These are phyloP conservation scores for Papilionanthe hybrid DNA, from an alignment of 116 monocot species.

Conservation along the genomic window DNA sequence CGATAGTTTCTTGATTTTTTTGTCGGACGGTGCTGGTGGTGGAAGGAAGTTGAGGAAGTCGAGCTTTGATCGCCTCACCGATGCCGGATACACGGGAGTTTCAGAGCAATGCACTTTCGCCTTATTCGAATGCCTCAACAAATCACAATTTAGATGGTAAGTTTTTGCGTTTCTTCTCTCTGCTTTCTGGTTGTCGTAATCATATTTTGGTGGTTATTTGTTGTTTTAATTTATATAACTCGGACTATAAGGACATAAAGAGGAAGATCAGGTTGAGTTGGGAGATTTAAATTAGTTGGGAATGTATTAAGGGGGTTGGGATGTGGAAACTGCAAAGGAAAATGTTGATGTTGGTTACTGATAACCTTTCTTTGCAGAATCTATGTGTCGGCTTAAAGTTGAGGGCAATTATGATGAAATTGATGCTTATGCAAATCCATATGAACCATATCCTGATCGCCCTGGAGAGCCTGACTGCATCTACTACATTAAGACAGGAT, in stretches of 20 bases:
- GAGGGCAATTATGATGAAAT: too few relatives aligned
- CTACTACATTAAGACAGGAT: slow-evolving; percentile 23
- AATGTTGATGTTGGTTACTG: too few relatives aligned
- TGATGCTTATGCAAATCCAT: too few relatives aligned
- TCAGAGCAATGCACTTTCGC: slow-evolving; percentile 15
- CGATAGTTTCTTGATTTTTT: background rate
- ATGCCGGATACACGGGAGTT: slow-evolving; percentile 18
- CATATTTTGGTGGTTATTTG: background rate
- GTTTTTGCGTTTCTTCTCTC: background rate
- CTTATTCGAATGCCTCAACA: slow-evolving; percentile 12
- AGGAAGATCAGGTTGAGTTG: background rate
- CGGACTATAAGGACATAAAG: background rate
- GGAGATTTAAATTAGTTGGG: background rate
- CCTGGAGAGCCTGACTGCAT: too few relatives aligned
- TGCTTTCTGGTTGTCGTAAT: background rate
- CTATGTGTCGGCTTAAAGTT: too few relatives aligned
- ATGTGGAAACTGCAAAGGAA: too few relatives aligned
- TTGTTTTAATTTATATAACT: background rate
- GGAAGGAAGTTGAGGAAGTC: slow-evolving; percentile 2
- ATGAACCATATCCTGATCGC: too few relatives aligned
- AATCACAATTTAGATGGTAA: slow-evolving; percentile 20
- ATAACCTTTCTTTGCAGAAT: too few relatives aligned
- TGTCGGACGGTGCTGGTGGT: background rate
- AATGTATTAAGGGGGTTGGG: too few relatives aligned
- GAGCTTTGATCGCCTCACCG: slow-evolving; percentile 8